Evolutionary conservation across 192 early-diverging fungal genomes (phyloP), one percentile per base, ranked within the genome.

Genomic region (Backusella sp.): DNA sequence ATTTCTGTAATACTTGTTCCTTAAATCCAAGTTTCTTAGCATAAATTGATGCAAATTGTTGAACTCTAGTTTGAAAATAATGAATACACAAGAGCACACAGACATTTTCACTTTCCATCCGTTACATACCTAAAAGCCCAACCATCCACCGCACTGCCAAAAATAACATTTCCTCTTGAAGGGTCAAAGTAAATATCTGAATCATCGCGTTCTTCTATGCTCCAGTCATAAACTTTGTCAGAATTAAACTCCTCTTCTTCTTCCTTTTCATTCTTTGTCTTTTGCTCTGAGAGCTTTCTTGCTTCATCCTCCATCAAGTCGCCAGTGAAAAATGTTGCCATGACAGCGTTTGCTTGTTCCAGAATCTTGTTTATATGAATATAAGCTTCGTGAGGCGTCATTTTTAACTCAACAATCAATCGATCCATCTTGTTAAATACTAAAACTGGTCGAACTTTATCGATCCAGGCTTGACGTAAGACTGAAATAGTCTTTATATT

Each of bases 341-440:
- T 90, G 53, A 99, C 92, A 6, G 97, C 96, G 81, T 99, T 99
- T 52, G 96, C 94, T 86, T 99, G 97, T 79, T 97, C 97, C 32
- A 99, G 82, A 68, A 99, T 97, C 81, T 95, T 94, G 80, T 93
- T 93, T 79, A 99, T 78, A 81, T 98, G 97, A 28, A 87, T 73
- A 77, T 97, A 97, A 0, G 98, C 98, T 83, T 99, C 98, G 39
- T 85, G 74, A 17, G 98, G 91, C 7, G 95, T 94, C 79, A 98
- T 91, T 79, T 95, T 93, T 79, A 96, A 86, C 86, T 99, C 97
- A 23, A 94, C 94, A 42, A 98, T 94, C 49, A 99, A 80, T 37
- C 98, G 87, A 79, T 99, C 98, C 53, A 99, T 96, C 84, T 99
- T 99, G 88, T 99, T 99, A 59, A 99, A 83, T 19, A 99, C 96